phyloP scores from a whole-genome alignment of 139 green algal species.

The Volvox reticuliferus region DNA sequence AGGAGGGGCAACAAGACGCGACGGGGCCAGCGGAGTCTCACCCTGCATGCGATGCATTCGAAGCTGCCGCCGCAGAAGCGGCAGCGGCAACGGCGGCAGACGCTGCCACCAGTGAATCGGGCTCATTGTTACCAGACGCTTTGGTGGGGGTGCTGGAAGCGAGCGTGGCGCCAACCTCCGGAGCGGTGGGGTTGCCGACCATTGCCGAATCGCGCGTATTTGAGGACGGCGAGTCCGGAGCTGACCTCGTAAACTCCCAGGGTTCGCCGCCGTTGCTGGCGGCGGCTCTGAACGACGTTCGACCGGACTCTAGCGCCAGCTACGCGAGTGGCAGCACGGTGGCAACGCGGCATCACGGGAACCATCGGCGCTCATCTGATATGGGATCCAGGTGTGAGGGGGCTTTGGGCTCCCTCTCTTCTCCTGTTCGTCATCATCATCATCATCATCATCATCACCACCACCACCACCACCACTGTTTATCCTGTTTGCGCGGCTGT shows the following conservation, averaged over 20 bases:
- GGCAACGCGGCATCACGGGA: background rate
- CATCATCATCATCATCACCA: too few relatives aligned
- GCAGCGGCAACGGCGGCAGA: background rate
- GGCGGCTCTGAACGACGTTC: background rate
- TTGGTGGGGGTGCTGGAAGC: conserved; percentile 7
- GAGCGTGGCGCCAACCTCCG: background rate
- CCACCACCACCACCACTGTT: too few relatives aligned
- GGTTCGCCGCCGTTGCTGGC: background rate
- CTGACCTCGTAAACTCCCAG: background rate
- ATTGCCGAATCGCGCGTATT: conserved; percentile 14
- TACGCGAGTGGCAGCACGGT: background rate
- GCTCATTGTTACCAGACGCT: background rate
- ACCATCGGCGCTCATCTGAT: too few relatives aligned
- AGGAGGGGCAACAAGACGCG: too few relatives aligned
- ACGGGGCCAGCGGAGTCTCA: too few relatives aligned
- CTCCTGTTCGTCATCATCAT: too few relatives aligned
- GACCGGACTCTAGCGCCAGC: background rate
- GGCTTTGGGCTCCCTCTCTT: too few relatives aligned
- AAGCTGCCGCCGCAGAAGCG: background rate
- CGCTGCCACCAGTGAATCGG: background rate
- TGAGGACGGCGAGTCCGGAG: background rate
- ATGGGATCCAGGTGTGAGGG: too few relatives aligned
- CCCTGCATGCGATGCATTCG: too few relatives aligned
- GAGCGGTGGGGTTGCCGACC: background rate
- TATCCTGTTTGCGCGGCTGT: too few relatives aligned